These are phyloP conservation scores for Hermanozyma aechmeae DNA, from an alignment of 805 yeast genomes.

Conservation along the genomic window DNA sequence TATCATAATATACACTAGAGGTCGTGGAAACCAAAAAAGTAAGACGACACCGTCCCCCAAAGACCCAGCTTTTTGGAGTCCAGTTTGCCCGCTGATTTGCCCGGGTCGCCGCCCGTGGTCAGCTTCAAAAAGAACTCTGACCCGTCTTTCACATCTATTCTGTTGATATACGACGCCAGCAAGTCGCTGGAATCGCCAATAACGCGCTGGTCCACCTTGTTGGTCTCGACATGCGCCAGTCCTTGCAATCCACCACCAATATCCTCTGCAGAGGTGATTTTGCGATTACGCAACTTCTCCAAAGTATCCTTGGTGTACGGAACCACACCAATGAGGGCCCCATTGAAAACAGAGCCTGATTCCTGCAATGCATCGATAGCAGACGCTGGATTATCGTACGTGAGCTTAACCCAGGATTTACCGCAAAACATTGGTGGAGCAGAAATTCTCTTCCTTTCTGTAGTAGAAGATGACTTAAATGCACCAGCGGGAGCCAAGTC, in stretches of 20 bases:
- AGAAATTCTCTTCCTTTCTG: background rate
- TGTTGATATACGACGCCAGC: conserved; percentile 15
- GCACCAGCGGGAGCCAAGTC: too few species aligned
- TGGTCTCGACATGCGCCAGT: conserved; percentile 4
- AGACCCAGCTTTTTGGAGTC: conserved; percentile 23
- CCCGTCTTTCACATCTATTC: conserved; percentile 33
- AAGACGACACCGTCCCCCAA: conserved; percentile 22
- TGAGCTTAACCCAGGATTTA: conserved; percentile 82
- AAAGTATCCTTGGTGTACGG: conserved; percentile 56
- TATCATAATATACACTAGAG: conserved; percentile 13
- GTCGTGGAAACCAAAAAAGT: conserved; percentile 35
- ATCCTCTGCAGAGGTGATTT: conserved; percentile 35
- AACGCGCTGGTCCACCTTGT: conserved; percentile 5
- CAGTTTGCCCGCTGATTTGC: conserved; percentile 11
- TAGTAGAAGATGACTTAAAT: too few species aligned
- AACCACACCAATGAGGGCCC: conserved; percentile 55
- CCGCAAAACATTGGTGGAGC: conserved; percentile 69
- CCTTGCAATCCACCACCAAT: conserved; percentile 29
- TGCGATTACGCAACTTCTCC: conserved; percentile 46
- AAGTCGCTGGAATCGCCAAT: conserved; percentile 7
- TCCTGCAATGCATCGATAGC: conserved; percentile 82
- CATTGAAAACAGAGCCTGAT: conserved; percentile 66
- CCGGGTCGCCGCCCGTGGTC: conserved; percentile 11
- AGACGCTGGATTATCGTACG: conserved; percentile 65
- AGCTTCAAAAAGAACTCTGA: conserved; percentile 24